These are phyloP conservation scores for Penicillium brevicompactum DNA, from an alignment of 2,329 filamentous ascomycete genomes.

Conservation along the genomic window DNA sequence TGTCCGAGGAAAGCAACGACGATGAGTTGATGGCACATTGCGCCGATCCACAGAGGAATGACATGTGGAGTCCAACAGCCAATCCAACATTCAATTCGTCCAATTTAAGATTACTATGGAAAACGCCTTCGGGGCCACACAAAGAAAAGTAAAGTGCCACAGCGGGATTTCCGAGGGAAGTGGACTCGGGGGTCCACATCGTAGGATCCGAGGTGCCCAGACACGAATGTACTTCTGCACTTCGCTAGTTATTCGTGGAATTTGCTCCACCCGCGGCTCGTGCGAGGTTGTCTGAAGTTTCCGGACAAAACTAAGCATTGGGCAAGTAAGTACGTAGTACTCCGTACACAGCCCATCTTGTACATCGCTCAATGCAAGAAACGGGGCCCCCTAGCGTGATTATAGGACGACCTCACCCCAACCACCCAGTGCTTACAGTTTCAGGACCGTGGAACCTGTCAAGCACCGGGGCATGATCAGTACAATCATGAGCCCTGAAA, in stretches of 20 bases:
- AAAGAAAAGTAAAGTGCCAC: neutral
- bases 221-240: neutral
- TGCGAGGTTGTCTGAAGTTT: neutral
- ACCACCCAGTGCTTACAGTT: neutral
- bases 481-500: neutral
- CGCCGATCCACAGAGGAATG: neutral
- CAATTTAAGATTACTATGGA: neutral
- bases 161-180: neutral
- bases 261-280: neutral
- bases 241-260: too few species aligned
- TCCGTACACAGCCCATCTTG: too few species aligned
- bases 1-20: neutral
- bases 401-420: too few species aligned
- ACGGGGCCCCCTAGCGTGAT: too few species aligned
- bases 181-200: neutral
- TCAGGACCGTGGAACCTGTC: neutral
- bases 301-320: too few species aligned
- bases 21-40: neutral
- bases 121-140: neutral
- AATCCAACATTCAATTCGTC: neutral
- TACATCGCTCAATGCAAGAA: too few species aligned
- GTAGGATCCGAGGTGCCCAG: neutral
- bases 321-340: too few species aligned
- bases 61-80: neutral
- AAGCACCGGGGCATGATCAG: neutral